Base-by-base conservation (phyloP, 106 monocot species). In the Phalaenopsis aphrodite region DNA sequence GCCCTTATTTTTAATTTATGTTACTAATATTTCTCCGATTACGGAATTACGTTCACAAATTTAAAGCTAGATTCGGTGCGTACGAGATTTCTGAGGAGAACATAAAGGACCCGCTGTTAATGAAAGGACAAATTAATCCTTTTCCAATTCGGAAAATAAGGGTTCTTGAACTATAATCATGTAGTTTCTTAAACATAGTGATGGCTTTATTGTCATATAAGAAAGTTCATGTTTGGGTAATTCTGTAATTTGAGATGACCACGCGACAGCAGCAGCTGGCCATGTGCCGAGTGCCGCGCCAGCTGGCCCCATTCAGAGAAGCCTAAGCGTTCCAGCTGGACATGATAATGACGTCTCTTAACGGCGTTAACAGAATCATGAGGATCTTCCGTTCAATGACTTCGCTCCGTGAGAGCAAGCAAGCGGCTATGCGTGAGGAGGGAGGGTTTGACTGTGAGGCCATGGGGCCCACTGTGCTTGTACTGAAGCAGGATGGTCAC, bases 251-350 rank as follows among this genome's bases (percentile, higher is more conserved):
- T 2, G 3, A 2, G 3, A 9, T 3, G 41, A 19, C 69, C 57
- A 72, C 2, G 82, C 41, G 86, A 90, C 85, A 84, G 79, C 55
- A 67, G 49, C 85, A 90, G 90, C 85, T 90, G 87, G 65, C 86
- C 90, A 90, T 88, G 88, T 90, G 88, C 84, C n/a, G 76, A 78
- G 72, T 82, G 80, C 85, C 56, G 39, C 79, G 90, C 81, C 87
- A 90, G 88, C 90, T 90, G 85, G 86, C 82, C 84, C 84, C 89
- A 78, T 81, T 80, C 82, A 80, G 85, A 76, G 86, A 87, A 87
- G 82, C 86, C 86, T 84, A 79, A 78, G 83, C 85, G 74, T 24
- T 43, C 85, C 87, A 87, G 85, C 90, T 87, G 75, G 85, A 81
- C 90, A 37, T 16, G 55, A 24, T 8, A 41, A 57, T 23, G 78